These are phyloP conservation scores for Stereocaulon alpinum DNA, from an alignment of 495 filamentous ascomycete genomes.

Conservation along the genomic window DNA sequence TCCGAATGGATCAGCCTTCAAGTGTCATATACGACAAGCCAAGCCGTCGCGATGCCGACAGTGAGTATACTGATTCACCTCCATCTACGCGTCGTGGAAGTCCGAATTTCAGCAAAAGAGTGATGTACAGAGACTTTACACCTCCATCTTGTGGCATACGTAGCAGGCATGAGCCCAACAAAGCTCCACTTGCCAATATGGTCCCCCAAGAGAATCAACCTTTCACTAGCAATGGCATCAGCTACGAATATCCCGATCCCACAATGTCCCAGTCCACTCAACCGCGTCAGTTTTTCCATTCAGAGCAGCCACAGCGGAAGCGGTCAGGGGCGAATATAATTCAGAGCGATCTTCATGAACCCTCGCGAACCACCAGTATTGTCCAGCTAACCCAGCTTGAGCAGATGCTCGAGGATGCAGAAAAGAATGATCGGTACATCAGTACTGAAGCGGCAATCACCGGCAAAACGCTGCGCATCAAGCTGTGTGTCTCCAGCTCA, in stretches of 20 bases:
- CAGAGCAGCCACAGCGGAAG: slow-evolving; percentile 11
- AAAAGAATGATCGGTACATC: slow-evolving; percentile 19
- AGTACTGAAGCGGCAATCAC: slow-evolving; percentile 20
- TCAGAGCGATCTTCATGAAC: background rate
- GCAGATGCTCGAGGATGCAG: slow-evolving; percentile 18
- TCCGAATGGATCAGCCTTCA: slow-evolving; percentile 25
- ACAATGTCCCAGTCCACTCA: slow-evolving; percentile 9
- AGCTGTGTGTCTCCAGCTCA: slow-evolving; percentile 15
- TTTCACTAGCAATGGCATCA: slow-evolving; percentile 16
- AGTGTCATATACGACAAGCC: background rate
- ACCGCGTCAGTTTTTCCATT: slow-evolving; percentile 17
- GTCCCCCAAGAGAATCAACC: slow-evolving; percentile 18
- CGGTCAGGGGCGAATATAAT: slow-evolving; percentile 18
- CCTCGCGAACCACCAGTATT: background rate
- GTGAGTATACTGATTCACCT: slow-evolving; percentile 1
- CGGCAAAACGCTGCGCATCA: slow-evolving; percentile 20
- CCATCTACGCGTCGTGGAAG: background rate
- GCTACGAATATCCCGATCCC: slow-evolving; percentile 24
- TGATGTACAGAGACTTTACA: background rate
- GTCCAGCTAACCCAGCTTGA: slow-evolving; percentile 13
- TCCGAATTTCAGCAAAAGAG: background rate
- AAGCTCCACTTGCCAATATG: slow-evolving; percentile 28
- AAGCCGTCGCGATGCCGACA: background rate
- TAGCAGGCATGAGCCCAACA: background rate
- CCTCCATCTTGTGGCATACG: background rate